phyloP scores from a whole-genome alignment of 345 rosid genomes.

The Salix suchowensis region DNA sequence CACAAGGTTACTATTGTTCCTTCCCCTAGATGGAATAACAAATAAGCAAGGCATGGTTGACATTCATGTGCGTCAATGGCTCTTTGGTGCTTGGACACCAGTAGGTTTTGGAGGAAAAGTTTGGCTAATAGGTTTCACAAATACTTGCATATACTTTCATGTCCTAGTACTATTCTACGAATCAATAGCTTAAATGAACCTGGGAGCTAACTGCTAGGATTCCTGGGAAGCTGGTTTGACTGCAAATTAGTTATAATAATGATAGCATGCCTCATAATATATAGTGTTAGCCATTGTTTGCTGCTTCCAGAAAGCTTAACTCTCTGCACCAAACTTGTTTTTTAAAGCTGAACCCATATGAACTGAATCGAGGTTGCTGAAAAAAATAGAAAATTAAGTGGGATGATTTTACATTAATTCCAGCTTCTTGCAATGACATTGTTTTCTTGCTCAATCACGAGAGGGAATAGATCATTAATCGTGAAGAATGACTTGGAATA shows the following conservation, averaged over 20 bases:
- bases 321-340: background rate
- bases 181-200: background rate
- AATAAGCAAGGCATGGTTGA: background rate
- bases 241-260: background rate
- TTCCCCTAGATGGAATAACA: too few relatives aligned
- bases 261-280: too few relatives aligned
- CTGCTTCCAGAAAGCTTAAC: background rate
- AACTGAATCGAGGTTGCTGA: background rate
- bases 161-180: too few relatives aligned
- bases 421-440: background rate
- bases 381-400: background rate
- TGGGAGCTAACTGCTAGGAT: background rate
- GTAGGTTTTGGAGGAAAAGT: background rate
- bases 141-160: background rate
- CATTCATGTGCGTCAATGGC: background rate
- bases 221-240: background rate
- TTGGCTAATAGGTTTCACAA: background rate
- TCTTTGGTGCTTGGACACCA: background rate
- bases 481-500: too few relatives aligned
- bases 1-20: background rate
- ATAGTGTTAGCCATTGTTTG: background rate
- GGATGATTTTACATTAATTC: background rate
- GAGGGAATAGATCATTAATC: background rate
- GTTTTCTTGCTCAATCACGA: background rate
- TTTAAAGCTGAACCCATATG: background rate